Evolutionary conservation across 768 basidiomycete genomes (phyloP).

Genomic region (Agaricus bisporus): DNA sequence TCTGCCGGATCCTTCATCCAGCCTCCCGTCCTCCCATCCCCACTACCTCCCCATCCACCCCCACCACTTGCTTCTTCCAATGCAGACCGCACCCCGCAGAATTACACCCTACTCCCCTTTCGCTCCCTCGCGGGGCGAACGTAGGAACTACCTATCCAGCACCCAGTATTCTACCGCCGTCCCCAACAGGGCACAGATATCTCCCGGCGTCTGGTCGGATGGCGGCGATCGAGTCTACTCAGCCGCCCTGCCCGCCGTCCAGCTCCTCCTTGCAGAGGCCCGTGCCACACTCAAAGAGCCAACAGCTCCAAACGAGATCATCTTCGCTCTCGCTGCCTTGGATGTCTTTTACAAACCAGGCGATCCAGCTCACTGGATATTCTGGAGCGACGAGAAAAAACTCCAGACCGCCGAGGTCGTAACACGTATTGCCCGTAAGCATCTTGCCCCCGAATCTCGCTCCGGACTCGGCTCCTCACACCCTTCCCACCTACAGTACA

Average conservation of each 20-base stretch:
- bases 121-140: constrained; percentile 15
- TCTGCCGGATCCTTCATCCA: neutral
- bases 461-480: neutral
- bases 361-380: constrained; percentile 56
- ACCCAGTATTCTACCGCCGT: constrained; percentile 18
- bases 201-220: constrained; percentile 34
- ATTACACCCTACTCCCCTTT: constrained; percentile 17
- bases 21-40: constrained; percentile 3
- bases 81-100: constrained; percentile 13
- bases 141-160: constrained; percentile 11
- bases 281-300: constrained; percentile 33
- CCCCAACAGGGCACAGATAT: constrained; percentile 22
- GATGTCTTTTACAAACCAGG: constrained; percentile 48
- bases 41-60: neutral
- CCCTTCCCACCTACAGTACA: constrained; percentile 24
- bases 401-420: constrained; percentile 44
- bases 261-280: constrained; percentile 38
- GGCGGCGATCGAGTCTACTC: constrained; percentile 35
- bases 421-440: constrained; percentile 49
- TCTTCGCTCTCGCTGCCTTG: constrained; percentile 57
- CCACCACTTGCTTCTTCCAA: constrained; percentile 10
- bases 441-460: neutral
- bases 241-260: constrained; percentile 41
- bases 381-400: constrained; percentile 52
- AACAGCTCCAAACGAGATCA: constrained; percentile 30